Evolutionary conservation across 208 protist genomes (phyloP), one percentile per base, ranked within the genome.

Genomic region (Vickermania spadyakhi): DNA sequence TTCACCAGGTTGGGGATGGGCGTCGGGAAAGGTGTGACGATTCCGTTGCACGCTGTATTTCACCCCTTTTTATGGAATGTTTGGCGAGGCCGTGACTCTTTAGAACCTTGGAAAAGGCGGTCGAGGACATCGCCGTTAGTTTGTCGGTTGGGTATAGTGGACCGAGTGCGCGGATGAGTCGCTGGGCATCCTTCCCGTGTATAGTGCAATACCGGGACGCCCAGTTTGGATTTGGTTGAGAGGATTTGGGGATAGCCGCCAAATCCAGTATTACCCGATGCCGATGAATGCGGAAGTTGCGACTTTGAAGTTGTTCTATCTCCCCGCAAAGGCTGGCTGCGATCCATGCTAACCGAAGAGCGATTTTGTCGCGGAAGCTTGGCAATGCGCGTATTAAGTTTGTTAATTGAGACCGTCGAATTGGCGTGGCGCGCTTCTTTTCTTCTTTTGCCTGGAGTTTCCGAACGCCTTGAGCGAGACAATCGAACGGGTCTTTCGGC

Each of bases 401-500:
- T 21, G 49, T 52, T 52, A 62, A 41, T 56, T 62, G 36, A 11
- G 41, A 18, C 36, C 53, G 51, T 18, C 29, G 36, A 14, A 62
- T 2, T 5, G 58, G 58, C 14, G 45, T 2, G 1, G 58, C 36
- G 11, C 52, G 58, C 28, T 62, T 62, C 4, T 56, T 52, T 3
- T 42, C 31, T 56, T 45, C n/a, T 13, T 52, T 45, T 1, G 58
- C 58, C 2, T 45, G 45, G 1, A 28, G n/a, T 28, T 62, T 62
- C 36, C 30, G 58, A 21, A 62, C 26, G 1, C 58, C 58, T 42
- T 56, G 51, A 14, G 28, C 52, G 1, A 56, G 29, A 29, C 51
- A 56, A 23, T 56, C 58, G 45, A 56, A 2, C 0, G 31, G 58
- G 1, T 45, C 53, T 62, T 52, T 56, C 0, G 28, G 29, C 31